Evolutionary conservation across 352 stramenopile species (phyloP), one percentile per base, ranked within the genome.

Genomic region (Phytophthora palmivora): DNA sequence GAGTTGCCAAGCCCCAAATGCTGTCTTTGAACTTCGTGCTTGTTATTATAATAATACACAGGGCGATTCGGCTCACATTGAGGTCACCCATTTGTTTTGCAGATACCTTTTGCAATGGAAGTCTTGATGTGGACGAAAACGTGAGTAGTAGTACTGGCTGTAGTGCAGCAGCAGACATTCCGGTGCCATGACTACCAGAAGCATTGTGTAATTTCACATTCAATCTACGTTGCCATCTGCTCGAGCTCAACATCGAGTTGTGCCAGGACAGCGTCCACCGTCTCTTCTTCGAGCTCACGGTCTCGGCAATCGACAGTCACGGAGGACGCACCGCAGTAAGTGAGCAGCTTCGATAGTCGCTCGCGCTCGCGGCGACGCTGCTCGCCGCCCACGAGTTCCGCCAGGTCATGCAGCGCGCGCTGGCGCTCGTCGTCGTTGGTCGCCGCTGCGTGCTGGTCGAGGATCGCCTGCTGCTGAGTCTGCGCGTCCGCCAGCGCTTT

Each of bases 261-360:
- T 3, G 60, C 26, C 46, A 60, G 21, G 4, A 56, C 54, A 12
- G 36, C 46, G 19, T 59, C 39, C 33, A 58, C 38, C 1, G 53
- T 54, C 49, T 70, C 54, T 47, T 60, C 45, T 21, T 63, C 53
- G 18, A 82, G 67, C 19, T 72, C 55, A 24, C 36, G 28, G 16
- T 66, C 54, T 4, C 55, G 67, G 8, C 63, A 60, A 34, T 82
- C 65, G n/a, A 89, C 82, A 14, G 75, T 63, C 39, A 88, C 82
- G 2, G 75, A 88, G 9, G 82, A 91, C 53, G 81, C 75, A 21
- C 82, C 82, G 46, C 82, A 91, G 49, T 91, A 89, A 37, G 79
- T 58, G 24, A 79, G 69, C 45, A 88, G 42, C 52, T 83, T 86
- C 19, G 55, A 44, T 34, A 82, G 18, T 9, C 77, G 72, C 28